These are phyloP conservation scores for Pythium periplocum DNA, from an alignment of 352 stramenopile genomes.

Conservation along the genomic window DNA sequence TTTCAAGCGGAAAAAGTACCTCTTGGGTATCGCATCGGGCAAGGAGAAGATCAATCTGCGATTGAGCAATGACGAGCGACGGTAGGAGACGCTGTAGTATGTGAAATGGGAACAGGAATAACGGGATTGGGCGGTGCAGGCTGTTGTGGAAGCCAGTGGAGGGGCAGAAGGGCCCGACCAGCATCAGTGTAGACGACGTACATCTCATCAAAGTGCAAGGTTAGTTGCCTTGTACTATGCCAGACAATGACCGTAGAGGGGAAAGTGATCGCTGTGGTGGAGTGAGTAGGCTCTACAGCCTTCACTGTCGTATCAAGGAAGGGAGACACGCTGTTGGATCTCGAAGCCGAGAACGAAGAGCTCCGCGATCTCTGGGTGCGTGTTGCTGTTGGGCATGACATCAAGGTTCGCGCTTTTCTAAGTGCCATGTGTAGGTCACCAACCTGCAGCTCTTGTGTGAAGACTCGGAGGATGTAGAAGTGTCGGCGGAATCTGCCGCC, in stretches of 20 bases:
- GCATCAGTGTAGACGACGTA: slow-evolving; percentile 45
- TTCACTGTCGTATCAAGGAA: slow-evolving; percentile 58
- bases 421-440: slow-evolving; percentile 29
- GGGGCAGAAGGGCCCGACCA: slow-evolving; percentile 37
- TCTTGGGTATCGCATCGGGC: slow-evolving; percentile 58
- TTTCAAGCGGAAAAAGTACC: slow-evolving; percentile 74
- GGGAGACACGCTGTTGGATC: slow-evolving; percentile 55
- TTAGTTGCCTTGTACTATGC: not conserved
- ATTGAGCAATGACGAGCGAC: slow-evolving; percentile 58
- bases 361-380: slow-evolving; percentile 61
- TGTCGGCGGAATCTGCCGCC: slow-evolving; percentile 21
- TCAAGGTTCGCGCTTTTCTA: no score
- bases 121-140: slow-evolving; percentile 14
- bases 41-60: slow-evolving; percentile 58
- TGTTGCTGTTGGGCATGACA: not conserved
- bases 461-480: slow-evolving; percentile 30
- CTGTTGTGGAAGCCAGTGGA: slow-evolving; percentile 65
- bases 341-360: slow-evolving; percentile 66
- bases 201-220: slow-evolving; percentile 52
- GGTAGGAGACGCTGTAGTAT: slow-evolving; percentile 13
- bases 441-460: slow-evolving; percentile 74
- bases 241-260: not conserved
- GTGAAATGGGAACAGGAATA: no score
- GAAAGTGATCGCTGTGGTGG: slow-evolving; percentile 1
- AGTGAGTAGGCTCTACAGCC: slow-evolving; percentile 24